Conservation (phyloP, 164 flowering plant genomes). For the Taxillus chinensis region DNA sequence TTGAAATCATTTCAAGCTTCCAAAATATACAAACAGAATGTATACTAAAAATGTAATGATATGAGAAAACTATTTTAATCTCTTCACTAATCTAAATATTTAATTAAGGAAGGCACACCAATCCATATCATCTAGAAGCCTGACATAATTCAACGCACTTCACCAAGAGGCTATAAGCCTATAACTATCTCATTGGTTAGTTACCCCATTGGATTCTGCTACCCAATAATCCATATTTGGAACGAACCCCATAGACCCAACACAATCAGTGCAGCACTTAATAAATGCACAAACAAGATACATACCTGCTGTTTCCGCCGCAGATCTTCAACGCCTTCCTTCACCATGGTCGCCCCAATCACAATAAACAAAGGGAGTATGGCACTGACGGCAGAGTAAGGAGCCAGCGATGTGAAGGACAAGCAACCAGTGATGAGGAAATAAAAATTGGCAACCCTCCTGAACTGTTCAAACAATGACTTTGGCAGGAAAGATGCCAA, state of each 20-base stretch:
- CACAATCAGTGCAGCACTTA: slow-evolving; percentile 20
- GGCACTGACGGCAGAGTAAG: slow-evolving; percentile 46
- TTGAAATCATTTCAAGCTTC: too few species aligned
- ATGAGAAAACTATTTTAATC: too few species aligned
- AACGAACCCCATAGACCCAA: slow-evolving; percentile 33
- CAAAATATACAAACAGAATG: too few species aligned
- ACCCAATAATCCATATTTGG: too few species aligned
- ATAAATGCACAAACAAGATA: background rate
- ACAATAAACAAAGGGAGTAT: slow-evolving; percentile 42
- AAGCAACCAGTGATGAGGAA: slow-evolving; percentile 45
- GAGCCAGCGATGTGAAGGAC: slow-evolving; percentile 48
- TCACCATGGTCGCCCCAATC: slow-evolving; percentile 44
- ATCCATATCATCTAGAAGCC: too few species aligned
- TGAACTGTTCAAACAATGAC: slow-evolving; percentile 62
- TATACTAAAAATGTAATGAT: too few species aligned
- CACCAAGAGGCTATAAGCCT: too few species aligned
- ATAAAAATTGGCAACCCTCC: slow-evolving; percentile 67
- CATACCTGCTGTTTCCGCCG: slow-evolving; percentile 43
- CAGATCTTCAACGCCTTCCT: slow-evolving; percentile 61
- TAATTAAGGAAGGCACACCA: too few species aligned
- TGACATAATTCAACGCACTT: too few species aligned
- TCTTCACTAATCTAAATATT: too few species aligned
- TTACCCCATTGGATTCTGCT: too few species aligned
- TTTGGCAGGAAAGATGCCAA: slow-evolving; percentile 49
- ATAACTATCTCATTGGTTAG: too few species aligned